Evolutionary conservation across 2,329 filamentous ascomycete species (phyloP).

Genomic region (Monilinia aucupariae): DNA sequence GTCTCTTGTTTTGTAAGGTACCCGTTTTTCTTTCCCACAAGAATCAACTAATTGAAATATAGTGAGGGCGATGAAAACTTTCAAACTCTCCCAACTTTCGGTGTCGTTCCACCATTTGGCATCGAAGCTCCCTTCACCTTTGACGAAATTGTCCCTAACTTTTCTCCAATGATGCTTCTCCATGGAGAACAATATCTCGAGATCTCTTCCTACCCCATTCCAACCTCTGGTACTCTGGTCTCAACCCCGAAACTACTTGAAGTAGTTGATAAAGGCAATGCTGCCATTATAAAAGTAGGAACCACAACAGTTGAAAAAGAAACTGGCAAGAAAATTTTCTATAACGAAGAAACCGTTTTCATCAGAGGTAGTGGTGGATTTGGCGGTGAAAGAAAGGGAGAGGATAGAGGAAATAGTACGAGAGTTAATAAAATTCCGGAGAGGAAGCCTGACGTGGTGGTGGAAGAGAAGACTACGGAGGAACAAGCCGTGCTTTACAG

Average conservation of each 20-base stretch:
- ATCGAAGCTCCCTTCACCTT: slow-evolving; percentile 74
- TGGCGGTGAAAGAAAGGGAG: slow-evolving; percentile 71
- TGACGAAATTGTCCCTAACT: slow-evolving; percentile 85
- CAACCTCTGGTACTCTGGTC: slow-evolving; percentile 71
- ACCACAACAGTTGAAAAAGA: slow-evolving; percentile 78
- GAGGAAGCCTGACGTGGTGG: slow-evolving; percentile 71
- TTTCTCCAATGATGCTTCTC: slow-evolving; percentile 96
- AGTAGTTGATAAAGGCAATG: slow-evolving; percentile 91
- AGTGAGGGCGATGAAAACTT: slow-evolving; percentile 83
- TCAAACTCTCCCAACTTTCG: slow-evolving; percentile 90
- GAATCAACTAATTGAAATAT: slow-evolving; percentile 3
- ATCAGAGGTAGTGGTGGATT: slow-evolving; percentile 88
- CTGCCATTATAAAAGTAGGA: slow-evolving; percentile 75
- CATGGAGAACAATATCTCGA: slow-evolving; percentile 99
- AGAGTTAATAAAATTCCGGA: slow-evolving; percentile 72
- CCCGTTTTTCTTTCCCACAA: neutral
- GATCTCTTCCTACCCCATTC: slow-evolving; percentile 84
- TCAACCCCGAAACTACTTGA: slow-evolving; percentile 80
- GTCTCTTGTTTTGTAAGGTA: slow-evolving; percentile 66
- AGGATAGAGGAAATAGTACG: slow-evolving; percentile 73
- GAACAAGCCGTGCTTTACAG: slow-evolving; percentile 94
- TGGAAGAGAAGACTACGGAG: slow-evolving; percentile 79
- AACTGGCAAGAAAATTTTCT: slow-evolving; percentile 87
- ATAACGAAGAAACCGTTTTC: slow-evolving; percentile 94
- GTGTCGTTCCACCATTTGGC: slow-evolving; percentile 91